Conservation (phyloP, 192 early-diverging fungal species). For the Coemansia sp. region DNA sequence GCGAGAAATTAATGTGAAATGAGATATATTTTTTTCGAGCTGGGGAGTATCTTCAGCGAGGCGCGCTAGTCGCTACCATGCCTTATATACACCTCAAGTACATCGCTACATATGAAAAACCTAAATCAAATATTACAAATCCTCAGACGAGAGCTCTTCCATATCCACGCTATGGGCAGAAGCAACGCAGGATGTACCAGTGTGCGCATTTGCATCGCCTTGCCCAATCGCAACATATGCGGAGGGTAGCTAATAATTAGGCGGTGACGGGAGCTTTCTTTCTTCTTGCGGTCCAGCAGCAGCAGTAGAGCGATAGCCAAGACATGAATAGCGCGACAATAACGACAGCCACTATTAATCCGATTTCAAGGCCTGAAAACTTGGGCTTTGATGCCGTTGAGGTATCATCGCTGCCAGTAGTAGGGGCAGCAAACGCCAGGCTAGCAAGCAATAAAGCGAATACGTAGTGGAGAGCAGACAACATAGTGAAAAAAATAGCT, state of each 20-base stretch:
- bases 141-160: too few relatives aligned
- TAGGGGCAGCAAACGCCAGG: neutral
- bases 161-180: too few relatives aligned
- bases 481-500: neutral
- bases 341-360: neutral
- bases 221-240: too few relatives aligned
- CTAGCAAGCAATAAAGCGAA: neutral
- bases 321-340: neutral
- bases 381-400: neutral
- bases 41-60: too few relatives aligned
- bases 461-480: neutral
- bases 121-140: neutral
- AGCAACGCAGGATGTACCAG: too few relatives aligned
- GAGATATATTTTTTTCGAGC: too few relatives aligned
- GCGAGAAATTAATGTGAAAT: too few relatives aligned
- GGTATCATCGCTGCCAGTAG: neutral
- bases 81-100: too few relatives aligned
- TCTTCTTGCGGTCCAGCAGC: neutral
- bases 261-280: neutral
- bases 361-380: neutral
- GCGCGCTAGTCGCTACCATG: too few relatives aligned
- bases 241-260: neutral
- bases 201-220: too few relatives aligned
- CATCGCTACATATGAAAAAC: too few relatives aligned
- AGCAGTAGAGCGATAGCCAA: neutral